These are phyloP conservation scores for Annulohypoxylon bovei DNA, from an alignment of 495 filamentous ascomycete species.

Conservation along the genomic window DNA sequence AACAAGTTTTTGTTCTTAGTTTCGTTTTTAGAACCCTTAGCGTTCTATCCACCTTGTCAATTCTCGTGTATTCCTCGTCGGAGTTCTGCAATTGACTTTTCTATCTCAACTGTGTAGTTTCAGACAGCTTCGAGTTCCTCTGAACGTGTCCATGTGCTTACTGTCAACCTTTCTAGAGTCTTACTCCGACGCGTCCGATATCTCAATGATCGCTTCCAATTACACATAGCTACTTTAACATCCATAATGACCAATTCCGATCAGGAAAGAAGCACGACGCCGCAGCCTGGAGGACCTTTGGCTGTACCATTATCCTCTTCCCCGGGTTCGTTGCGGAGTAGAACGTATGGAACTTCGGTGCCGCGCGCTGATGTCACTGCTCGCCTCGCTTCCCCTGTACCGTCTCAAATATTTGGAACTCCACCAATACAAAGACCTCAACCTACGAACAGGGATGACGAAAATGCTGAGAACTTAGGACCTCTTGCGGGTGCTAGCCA, in stretches of 20 bases:
- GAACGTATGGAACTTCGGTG: constrained; percentile 55
- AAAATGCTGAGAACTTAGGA: constrained; percentile 50
- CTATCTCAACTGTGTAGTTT: constrained; percentile 2
- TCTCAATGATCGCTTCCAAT: constrained; percentile 16
- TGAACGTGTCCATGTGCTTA: constrained; percentile 1
- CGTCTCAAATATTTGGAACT: constrained; percentile 60
- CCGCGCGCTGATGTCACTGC: constrained; percentile 74
- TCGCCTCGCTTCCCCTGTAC: constrained; percentile 75
- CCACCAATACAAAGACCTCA: constrained; percentile 53
- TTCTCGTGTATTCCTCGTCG: neutral
- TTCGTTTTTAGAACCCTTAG: neutral
- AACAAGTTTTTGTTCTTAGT: constrained; percentile 1
- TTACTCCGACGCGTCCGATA: constrained; percentile 12
- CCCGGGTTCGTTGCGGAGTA: constrained; percentile 56
- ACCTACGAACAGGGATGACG: constrained; percentile 41
- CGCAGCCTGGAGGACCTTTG: constrained; percentile 44
- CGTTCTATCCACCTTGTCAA: neutral
- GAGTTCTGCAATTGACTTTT: constrained; percentile 22
- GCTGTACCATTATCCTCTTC: constrained; percentile 57
- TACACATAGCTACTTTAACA: constrained; percentile 3
- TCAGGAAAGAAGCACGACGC: constrained; percentile 43
- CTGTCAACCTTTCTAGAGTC: neutral
- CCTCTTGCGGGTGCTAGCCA: constrained; percentile 65
- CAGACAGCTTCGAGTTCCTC: constrained; percentile 15
- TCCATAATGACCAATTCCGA: constrained; percentile 42